These are phyloP conservation scores for Penicillium malachiteum DNA, from an alignment of 495 filamentous ascomycete genomes.

Conservation along the genomic window DNA sequence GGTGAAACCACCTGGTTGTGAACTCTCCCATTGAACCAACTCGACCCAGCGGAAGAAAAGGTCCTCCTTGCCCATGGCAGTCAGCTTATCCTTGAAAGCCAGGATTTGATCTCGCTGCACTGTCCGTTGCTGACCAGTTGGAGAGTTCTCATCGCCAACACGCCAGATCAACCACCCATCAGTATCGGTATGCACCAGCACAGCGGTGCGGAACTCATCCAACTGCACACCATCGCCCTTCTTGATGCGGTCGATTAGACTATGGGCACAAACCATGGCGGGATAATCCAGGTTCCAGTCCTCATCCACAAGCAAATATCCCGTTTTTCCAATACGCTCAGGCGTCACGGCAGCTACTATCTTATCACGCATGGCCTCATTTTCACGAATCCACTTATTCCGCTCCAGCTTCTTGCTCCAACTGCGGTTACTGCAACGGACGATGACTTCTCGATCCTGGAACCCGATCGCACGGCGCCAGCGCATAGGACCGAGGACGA, in stretches of 20 bases:
- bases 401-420: slow-evolving; percentile 39
- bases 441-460: slow-evolving; percentile 67
- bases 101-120: slow-evolving; percentile 60
- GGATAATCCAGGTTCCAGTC: slow-evolving; percentile 81
- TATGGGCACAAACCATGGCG: slow-evolving; percentile 67
- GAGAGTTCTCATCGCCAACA: slow-evolving; percentile 51
- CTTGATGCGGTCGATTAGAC: slow-evolving; percentile 49
- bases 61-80: slow-evolving; percentile 72
- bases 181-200: slow-evolving; percentile 63
- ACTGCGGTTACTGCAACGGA: slow-evolving; percentile 59
- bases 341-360: slow-evolving; percentile 64
- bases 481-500: slow-evolving; percentile 59
- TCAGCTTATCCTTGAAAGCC: slow-evolving; percentile 68
- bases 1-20: slow-evolving; percentile 69
- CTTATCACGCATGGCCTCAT: slow-evolving; percentile 49
- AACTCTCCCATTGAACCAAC: slow-evolving; percentile 77
- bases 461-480: slow-evolving; percentile 77
- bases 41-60: slow-evolving; percentile 87
- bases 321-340: slow-evolving; percentile 66
- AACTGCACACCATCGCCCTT: slow-evolving; percentile 50
- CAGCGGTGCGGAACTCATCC: slow-evolving; percentile 58
- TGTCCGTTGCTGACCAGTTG: slow-evolving; percentile 47
- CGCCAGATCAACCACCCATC: slow-evolving; percentile 65
- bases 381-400: slow-evolving; percentile 43
- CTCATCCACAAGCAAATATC: slow-evolving; percentile 72